A percentile compares a stretch with the other conserved stretches of the same genome.
These are phyloP conservation scores for Monascus ruber DNA, from an alignment of 2,329 filamentous ascomycete species.

Conservation along the genomic window DNA sequence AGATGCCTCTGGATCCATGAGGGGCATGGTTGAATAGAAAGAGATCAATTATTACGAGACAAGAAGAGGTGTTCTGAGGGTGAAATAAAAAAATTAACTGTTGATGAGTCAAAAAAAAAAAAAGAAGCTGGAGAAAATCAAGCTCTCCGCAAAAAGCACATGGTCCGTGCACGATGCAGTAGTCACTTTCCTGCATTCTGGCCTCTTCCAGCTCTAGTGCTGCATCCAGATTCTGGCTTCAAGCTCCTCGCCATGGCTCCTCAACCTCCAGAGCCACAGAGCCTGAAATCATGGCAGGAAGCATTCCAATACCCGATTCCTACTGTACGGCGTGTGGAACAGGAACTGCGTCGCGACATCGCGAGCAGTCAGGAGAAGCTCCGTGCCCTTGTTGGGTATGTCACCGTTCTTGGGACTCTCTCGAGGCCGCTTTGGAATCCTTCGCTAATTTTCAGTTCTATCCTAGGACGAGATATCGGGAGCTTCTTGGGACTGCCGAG, in stretches of 20 bases:
- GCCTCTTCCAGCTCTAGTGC: background rate
- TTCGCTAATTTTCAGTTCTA: conserved; percentile 4
- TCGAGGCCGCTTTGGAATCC: background rate
- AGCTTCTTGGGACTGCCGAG: conserved; percentile 83
- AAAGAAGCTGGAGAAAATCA: too few species aligned
- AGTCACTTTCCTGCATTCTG: background rate
- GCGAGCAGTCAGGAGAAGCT: conserved; percentile 55
- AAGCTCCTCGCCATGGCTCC: conserved; percentile 34
- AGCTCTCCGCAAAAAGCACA: background rate
- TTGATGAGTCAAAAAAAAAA: too few species aligned
- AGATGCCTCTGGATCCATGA: conserved; percentile 14
- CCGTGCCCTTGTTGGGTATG: conserved; percentile 54
- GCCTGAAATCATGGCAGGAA: conserved; percentile 53
- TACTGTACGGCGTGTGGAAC: conserved; percentile 50
- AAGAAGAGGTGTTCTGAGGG: conserved; percentile 1
- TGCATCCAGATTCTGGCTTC: too few species aligned
- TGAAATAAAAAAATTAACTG: too few species aligned
- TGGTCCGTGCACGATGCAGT: background rate
- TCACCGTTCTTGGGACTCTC: background rate
- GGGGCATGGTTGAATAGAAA: conserved; percentile 12
- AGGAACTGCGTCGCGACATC: conserved; percentile 51
- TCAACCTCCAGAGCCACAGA: conserved; percentile 45
- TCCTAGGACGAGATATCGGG: conserved; percentile 60
- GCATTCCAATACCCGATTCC: conserved; percentile 56
- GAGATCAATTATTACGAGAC: background rate